phyloP scores from a whole-genome alignment of 148 eudicot species.

The Pharnaceum exiguum region DNA sequence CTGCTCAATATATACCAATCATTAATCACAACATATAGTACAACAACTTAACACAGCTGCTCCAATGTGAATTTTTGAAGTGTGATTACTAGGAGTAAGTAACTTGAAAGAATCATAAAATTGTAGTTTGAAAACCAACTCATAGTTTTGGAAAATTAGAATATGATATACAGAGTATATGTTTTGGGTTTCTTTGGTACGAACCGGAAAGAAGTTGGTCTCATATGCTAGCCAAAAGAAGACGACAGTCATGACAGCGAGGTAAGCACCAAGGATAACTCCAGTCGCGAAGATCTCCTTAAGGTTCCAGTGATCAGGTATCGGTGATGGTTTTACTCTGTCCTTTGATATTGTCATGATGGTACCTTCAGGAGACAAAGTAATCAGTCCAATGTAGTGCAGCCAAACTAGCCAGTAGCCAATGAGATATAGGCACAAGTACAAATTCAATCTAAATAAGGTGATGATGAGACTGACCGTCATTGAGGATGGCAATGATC shows the following conservation, averaged over 20 bases:
- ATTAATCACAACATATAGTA: not conserved
- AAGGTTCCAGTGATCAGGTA: constrained; percentile 87
- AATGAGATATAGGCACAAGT: too few species aligned
- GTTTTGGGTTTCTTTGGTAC: not conserved
- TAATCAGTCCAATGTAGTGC: too few species aligned
- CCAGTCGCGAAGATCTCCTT: constrained; percentile 81
- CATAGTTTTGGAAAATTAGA: not conserved
- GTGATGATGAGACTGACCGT: constrained; percentile 37
- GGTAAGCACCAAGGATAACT: constrained; percentile 55
- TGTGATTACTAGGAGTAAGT: too few species aligned
- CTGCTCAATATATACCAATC: too few species aligned
- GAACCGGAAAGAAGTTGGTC: constrained; percentile 61
- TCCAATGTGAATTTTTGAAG: not conserved
- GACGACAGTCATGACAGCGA: constrained; percentile 66
- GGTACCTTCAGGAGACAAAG: constrained; percentile 41
- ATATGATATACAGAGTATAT: not conserved
- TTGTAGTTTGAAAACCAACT: not conserved
- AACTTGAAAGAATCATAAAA: too few species aligned
- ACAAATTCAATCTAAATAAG: too few species aligned
- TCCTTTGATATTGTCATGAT: constrained; percentile 94
- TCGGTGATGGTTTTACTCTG: constrained; percentile 80
- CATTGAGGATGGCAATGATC: constrained; percentile 80
- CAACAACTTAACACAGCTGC: not conserved
- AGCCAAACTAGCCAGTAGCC: not conserved
- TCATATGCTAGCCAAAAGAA: constrained; percentile 61